Conservation (phyloP, 1,139 yeast genomes). For the Yueomyces sp. region DNA sequence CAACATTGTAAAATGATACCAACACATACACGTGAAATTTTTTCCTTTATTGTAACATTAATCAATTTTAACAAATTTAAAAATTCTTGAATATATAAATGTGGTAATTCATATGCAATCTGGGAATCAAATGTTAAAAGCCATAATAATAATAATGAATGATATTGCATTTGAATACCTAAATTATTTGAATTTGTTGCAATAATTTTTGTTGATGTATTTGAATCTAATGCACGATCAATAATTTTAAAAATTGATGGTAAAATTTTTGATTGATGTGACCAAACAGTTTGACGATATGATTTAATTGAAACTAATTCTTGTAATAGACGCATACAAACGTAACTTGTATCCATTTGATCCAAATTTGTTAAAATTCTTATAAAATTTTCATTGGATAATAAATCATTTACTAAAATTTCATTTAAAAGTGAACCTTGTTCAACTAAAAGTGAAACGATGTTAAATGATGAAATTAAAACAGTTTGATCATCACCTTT, state of each 20-base stretch:
- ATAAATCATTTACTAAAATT: conserved; percentile 11
- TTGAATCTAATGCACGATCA: conserved; percentile 12
- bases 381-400: conserved; percentile 13
- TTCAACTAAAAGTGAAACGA: conserved; percentile 23
- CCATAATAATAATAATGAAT: conserved; percentile 72
- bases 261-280: conserved; percentile 37
- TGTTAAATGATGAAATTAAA: conserved; percentile 19
- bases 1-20: conserved; percentile 59
- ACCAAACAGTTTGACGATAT: conserved; percentile 51
- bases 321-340: conserved; percentile 21
- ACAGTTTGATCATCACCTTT: conserved; percentile 17
- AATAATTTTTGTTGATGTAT: conserved; percentile 11
- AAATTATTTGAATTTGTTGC: conserved; percentile 34
- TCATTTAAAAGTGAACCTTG: conserved; percentile 16
- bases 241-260: conserved; percentile 42
- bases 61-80: conserved; percentile 50
- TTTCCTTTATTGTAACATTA: conserved; percentile 80
- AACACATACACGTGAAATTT: conserved; percentile 70
- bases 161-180: conserved; percentile 75
- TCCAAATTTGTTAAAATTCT: conserved; percentile 14
- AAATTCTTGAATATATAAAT: conserved; percentile 29
- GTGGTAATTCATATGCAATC: conserved; percentile 41
- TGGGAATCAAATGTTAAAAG: conserved; percentile 58
- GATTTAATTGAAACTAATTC: conserved; percentile 36
- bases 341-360: conserved; percentile 21